These are phyloP conservation scores for Phaeotremella fagi DNA, from an alignment of 768 basidiomycete species.

Conservation along the genomic window DNA sequence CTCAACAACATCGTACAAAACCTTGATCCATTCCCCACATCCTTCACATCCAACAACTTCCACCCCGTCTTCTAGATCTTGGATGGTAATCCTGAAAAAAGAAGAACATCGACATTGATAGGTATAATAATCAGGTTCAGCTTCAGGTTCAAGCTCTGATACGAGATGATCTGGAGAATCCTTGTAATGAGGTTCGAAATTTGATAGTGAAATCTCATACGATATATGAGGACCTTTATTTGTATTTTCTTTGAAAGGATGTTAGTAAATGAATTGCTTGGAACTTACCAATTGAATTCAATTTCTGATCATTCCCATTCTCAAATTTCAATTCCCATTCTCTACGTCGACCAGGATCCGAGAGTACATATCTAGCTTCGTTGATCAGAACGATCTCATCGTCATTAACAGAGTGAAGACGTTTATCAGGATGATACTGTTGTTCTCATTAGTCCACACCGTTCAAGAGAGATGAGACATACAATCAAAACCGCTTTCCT, in stretches of 20 bases:
- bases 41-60: conserved; percentile 49
- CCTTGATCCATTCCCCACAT: conserved; percentile 49
- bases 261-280: too few species aligned
- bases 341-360: conserved; percentile 14
- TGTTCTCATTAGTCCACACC: not conserved
- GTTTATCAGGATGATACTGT: conserved; percentile 24
- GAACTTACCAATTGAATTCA: too few species aligned
- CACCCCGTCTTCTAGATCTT: conserved; percentile 48
- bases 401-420: not conserved
- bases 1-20: conserved; percentile 49
- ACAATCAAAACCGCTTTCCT: conserved; percentile 22
- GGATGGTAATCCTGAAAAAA: conserved; percentile 38
- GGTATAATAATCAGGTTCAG: conserved; percentile 42
- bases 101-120: conserved; percentile 49
- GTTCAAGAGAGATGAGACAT: conserved; percentile 20
- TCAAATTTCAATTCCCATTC: conserved; percentile 13
- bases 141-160: conserved; percentile 18
- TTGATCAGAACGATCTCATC: conserved; percentile 31
- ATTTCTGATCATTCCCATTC: not conserved
- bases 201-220: conserved; percentile 15
- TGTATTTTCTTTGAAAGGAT: too few species aligned
- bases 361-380: conserved; percentile 31
- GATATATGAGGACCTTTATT: conserved; percentile 21
- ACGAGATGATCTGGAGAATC: not conserved
- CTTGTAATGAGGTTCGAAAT: conserved; percentile 22